Evolutionary conservation across 441 rosid genomes (phyloP), one percentile per base, ranked within the genome.

Genomic region (Eruca vesicaria): DNA sequence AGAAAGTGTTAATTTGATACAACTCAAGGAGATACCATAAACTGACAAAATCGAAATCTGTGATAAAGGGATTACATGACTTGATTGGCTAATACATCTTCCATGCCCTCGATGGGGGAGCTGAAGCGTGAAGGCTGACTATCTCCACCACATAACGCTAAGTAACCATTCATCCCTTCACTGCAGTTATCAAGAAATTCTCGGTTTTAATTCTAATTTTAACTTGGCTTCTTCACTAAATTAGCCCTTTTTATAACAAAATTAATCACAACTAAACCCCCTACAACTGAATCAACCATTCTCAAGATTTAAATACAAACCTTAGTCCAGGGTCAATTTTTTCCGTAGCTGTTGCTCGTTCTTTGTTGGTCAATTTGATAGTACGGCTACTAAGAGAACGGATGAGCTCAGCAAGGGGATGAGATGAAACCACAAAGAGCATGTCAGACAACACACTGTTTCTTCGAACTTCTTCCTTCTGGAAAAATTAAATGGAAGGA

Each of bases 141-240:
- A 76, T 90, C 95, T 77, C 87, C 97, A 69, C 80, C 86, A 74
- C 94, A 93, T 35, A 92, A 92, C 36, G 86, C 86, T 76, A 95
- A 78, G 80, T 86, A 95, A 68, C 98, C 99, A 65, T 93, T 91
- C 98, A 95, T 91, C 66, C 93, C 98, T 72, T 85, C 94, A 78
- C 98, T 94, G 93, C 93, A 92, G 11, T 78, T 15, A 86, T 72
- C 73, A 71, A 18, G 9, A 31, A 63, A 62, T 7, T 10, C 53
- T 18, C 1, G 11, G 14, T 10, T 4, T 38, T 16, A 36, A 10
- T 7, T 58, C 1, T 21, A 28, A 2, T 23, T 57, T 23, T 32
- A 53, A 15, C 36, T 9, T 36, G 16, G 19, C 72, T 58, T 68
- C n/a, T 6, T 18, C 33, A 29, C 19, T 38, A 9, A 9, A 61